Evolutionary conservation across 768 basidiomycete genomes (phyloP).

Genomic region (Lyophyllum atratum): DNA sequence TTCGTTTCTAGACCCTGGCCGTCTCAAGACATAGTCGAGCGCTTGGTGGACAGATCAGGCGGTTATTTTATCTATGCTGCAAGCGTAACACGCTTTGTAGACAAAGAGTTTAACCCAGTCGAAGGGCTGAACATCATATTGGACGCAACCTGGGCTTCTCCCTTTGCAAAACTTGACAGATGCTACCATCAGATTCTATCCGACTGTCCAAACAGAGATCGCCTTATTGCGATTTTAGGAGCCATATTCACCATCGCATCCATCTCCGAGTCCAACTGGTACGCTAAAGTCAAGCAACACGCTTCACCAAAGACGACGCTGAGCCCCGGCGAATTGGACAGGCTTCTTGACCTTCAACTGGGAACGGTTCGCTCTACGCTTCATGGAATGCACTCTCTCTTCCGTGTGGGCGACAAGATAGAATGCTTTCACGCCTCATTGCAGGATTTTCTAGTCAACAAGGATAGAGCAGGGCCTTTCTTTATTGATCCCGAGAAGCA

Average conservation of each 20-base stretch:
- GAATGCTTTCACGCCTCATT: neutral
- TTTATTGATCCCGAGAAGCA: neutral
- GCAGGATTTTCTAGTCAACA: neutral
- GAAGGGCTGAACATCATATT: neutral
- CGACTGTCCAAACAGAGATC: neutral
- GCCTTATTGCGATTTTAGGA: neutral
- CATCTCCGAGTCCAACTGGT: neutral
- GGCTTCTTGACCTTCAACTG: neutral
- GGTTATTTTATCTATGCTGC: constrained; percentile 8
- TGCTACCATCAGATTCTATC: constrained; percentile 1
- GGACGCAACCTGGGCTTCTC: neutral
- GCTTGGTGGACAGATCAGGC: neutral
- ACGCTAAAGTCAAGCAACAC: too few relatives aligned
- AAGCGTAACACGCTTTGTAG: neutral
- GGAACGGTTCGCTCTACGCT: neutral
- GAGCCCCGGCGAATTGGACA: neutral
- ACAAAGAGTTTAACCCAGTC: neutral
- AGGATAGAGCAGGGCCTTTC: neutral
- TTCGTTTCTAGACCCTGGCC: neutral
- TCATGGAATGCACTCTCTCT: constrained; percentile 1
- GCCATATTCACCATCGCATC: neutral
- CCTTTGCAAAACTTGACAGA: constrained; percentile 1
- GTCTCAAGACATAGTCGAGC: neutral
- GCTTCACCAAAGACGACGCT: too few relatives aligned
- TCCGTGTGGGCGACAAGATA: neutral